Conservation (phyloP, 1,284 basidiomycete species). For the Peniophora sp. region DNA sequence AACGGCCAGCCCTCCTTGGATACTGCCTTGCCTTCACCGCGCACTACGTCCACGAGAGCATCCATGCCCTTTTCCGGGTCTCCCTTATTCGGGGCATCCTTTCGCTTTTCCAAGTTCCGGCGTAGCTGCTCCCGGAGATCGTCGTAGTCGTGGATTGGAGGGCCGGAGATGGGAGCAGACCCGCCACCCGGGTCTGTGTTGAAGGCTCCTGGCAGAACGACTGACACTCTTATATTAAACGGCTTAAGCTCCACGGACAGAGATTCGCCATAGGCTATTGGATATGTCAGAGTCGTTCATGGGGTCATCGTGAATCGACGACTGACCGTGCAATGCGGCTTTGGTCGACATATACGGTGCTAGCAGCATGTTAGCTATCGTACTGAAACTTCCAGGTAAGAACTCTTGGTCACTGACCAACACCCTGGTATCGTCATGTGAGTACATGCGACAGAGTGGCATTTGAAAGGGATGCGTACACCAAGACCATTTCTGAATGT, state of each 20-base stretch:
- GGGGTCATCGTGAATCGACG: neutral
- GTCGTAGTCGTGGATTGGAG: slow-evolving; percentile 19
- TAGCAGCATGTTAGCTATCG: slow-evolving; percentile 1
- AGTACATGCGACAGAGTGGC: no score
- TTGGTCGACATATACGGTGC: slow-evolving; percentile 25
- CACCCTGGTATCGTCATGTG: neutral
- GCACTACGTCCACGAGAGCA: slow-evolving; percentile 22
- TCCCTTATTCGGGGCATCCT: slow-evolving; percentile 16
- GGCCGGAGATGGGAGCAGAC: slow-evolving; percentile 8
- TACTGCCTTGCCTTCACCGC: slow-evolving; percentile 19
- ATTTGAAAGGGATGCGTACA: neutral
- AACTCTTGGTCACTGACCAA: neutral
- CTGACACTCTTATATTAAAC: slow-evolving; percentile 21
- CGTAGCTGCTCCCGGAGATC: slow-evolving; percentile 9
- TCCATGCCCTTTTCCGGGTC: slow-evolving; percentile 23
- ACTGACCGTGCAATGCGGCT: slow-evolving; percentile 23
- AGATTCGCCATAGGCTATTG: slow-evolving; percentile 21
- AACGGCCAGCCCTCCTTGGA: slow-evolving; percentile 15
- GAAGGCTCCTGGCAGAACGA: slow-evolving; percentile 24
- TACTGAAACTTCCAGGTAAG: neutral
- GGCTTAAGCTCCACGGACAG: slow-evolving; percentile 21
- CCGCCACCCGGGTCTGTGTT: slow-evolving; percentile 16
- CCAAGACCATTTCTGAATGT: neutral
- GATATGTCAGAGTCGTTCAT: neutral
- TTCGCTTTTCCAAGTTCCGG: slow-evolving; percentile 10